Base-by-base conservation (phyloP, 2,329 filamentous ascomycete genomes). In the Botrytis tulipae region DNA sequence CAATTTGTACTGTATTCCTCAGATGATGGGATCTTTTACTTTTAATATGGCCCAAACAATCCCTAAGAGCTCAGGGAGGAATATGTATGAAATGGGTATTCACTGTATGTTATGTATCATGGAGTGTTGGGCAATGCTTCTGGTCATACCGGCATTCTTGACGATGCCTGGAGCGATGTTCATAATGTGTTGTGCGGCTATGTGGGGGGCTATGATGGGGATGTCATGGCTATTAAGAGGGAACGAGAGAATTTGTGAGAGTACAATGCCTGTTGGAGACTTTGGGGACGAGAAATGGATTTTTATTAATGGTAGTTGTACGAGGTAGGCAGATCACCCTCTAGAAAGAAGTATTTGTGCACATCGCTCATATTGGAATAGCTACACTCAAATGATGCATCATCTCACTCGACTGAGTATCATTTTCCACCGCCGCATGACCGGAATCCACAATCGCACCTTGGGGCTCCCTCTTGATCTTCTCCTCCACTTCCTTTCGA, bases 381-480 rank as follows among this genome's bases (percentile, higher is more conserved):
- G 87, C 7, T 82, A 88, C 68, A 86, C 89, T 78, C 92, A 91
- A 88, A 84, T 93, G 78, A 88, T 90, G 81, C 86, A 83, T 74
- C 93, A 93, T 76, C 83, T 94, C 75, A 88, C 94, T 79, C 87
- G 90, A 2, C 84, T 95, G 22, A 88, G 91, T 0, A 81, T 89
- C 63, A 93, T 90, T 0, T 95, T 95, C 80, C 87, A 89, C 60
- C 88, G 92, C 4, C 90, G 88, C 0, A 83, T 95, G 10, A 85
- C 88, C 1, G 92, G 92, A 40, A 88, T 94, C n/a, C 92, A 94
- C 78, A 95, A 94, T 79, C 86, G 86, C 74, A 94, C 92, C 20
- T 75, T 80, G 1, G 93, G 93, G 2, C 87, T 94, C 71, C 80
- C 94, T 22, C 92, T 93, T 75, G 93, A 95, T 78, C 84, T 94